Conservation (phyloP, 192 early-diverging fungal species). For the Linnemannia hyalina region DNA sequence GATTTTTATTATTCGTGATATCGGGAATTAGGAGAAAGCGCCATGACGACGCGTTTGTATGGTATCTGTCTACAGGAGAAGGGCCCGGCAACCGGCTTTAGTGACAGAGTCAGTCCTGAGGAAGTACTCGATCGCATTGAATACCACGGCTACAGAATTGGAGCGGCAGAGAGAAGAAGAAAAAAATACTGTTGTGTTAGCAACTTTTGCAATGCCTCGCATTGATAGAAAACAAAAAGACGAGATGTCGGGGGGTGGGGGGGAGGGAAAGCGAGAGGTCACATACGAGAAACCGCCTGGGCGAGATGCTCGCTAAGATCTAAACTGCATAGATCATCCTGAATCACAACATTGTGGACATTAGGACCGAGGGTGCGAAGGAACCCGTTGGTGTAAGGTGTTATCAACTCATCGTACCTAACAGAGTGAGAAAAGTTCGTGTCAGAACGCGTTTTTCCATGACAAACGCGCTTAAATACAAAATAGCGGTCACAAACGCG, state of each 20-base stretch:
- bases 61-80: neutral
- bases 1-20: no score
- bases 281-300: slow-evolving; percentile 1
- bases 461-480: no score
- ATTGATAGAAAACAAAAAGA: neutral
- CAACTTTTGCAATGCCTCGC: no score
- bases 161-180: neutral
- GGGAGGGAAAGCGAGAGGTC: neutral
- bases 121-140: slow-evolving; percentile 11
- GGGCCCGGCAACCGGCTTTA: neutral
- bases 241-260: neutral
- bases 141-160: neutral
- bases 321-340: neutral
- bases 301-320: neutral
- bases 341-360: neutral
- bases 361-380: neutral
- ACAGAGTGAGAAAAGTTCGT: neutral
- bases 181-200: neutral
- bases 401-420: slow-evolving; percentile 6
- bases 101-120: neutral
- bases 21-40: neutral
- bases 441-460: no score
- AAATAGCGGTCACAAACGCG: no score
- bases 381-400: slow-evolving; percentile 11
- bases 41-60: neutral